Base-by-base conservation (phyloP, 805 yeast genomes). In the Suhomyces emberorum region DNA sequence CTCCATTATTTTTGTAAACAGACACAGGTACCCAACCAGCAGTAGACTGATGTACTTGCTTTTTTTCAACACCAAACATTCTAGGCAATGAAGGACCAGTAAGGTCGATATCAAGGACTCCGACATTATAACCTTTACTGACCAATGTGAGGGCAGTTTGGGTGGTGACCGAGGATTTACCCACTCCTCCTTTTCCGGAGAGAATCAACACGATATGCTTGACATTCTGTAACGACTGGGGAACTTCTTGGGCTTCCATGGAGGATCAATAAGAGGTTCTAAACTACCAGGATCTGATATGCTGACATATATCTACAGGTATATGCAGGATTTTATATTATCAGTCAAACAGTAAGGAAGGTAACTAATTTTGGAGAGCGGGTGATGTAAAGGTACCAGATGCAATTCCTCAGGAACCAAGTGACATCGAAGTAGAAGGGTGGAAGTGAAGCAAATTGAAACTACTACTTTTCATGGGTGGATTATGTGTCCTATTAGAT, bases 131-230 rank as follows among this genome's bases (percentile, higher is more conserved):
- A 2, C 93, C 95, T 53, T 74, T 67, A 10, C 70, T 63, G 4
- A 81, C 86, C 20, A 93, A 67, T 0, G 89, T 71, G n/a, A 93
- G 69, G 0, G 97, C 98, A 1, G 88, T 70, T 55, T 93, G 99
- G 0, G 96, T 86, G 3, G 98, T 89, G 1, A 93, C 88, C 0
- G 97, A 88, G 9, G 96, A 88, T 57, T 93, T 93, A 2, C 98
- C 98, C 1, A 93, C 98, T 16, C 98, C 97, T 19, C 97, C 97
- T 59, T 88, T 88, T 1, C 97, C 99, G 0, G 96, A 88, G 3
- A 93, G 75, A 8, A 93, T 81, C 23, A 93, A 70, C 3, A 88
- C 56, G 4, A 93, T 79, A 55, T 91, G 95, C 48, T 81, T 79
- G 21, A 91, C 81, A 34, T 73, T 65, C 15, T 61, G 34, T 19